phyloP scores from a whole-genome alignment of 257 asterid genomes.

The Osmanthus fragrans region DNA sequence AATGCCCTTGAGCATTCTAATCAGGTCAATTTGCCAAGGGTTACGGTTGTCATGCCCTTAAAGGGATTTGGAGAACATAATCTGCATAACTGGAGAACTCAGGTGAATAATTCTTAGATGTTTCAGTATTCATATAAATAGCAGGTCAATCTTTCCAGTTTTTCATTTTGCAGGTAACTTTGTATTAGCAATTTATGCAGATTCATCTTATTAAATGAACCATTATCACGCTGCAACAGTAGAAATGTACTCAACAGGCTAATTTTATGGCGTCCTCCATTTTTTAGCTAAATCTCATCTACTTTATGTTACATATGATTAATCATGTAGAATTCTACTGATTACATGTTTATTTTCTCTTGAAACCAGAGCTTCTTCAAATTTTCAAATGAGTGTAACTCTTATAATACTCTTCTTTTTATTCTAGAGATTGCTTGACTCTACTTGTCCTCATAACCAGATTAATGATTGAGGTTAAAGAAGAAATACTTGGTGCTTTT shows the following conservation, averaged over 20 bases:
- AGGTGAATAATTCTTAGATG: conserved; percentile 50
- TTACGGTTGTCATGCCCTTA: conserved; percentile 93
- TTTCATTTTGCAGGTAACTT: conserved; percentile 13
- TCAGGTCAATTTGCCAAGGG: conserved; percentile 81
- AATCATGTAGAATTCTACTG: neutral
- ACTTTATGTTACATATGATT: conserved; percentile 9
- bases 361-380: conserved; percentile 1
- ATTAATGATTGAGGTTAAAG: neutral
- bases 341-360: neutral
- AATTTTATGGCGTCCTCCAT: conserved; percentile 12
- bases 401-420: conserved; percentile 8
- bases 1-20: conserved; percentile 85
- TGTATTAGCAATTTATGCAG: conserved; percentile 2
- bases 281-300: conserved; percentile 3
- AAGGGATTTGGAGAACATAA: conserved; percentile 98
- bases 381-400: conserved; percentile 5
- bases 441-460: conserved; percentile 14
- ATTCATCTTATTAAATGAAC: neutral
- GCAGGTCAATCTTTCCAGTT: conserved; percentile 5
- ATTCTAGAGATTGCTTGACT: conserved; percentile 8
- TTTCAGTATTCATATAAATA: conserved; percentile 18
- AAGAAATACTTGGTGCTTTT: conserved; percentile 8
- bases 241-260: conserved; percentile 11
- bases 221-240: neutral
- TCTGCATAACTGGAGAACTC: conserved; percentile 95